Percentiles rank a stretch among this genome's conserved stretches.
These are phyloP conservation scores for Juncus effusus DNA, from an alignment of 176 grass and related monocot genomes.

Conservation along the genomic window DNA sequence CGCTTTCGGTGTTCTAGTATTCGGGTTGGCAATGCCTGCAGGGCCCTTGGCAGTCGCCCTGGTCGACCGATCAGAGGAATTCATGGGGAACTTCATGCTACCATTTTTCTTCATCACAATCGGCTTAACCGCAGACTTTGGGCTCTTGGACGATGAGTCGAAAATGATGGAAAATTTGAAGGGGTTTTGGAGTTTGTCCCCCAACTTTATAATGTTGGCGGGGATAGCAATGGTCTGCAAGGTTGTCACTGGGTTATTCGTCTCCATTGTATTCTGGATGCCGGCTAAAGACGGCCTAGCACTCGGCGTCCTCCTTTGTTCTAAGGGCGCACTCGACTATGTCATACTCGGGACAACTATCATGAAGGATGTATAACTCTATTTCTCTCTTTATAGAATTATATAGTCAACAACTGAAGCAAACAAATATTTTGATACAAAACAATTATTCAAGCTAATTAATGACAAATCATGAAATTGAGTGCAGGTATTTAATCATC, in stretches of 20 bases:
- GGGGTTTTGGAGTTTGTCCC: neutral
- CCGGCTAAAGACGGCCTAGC: constrained; percentile 26
- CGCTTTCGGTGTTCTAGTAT: constrained; percentile 17
- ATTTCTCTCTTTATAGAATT: neutral
- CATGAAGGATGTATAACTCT: constrained; percentile 19
- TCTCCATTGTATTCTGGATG: constrained; percentile 20
- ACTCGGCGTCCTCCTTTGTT: constrained; percentile 32
- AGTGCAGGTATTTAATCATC: constrained; percentile 24
- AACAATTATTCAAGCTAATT: neutral
- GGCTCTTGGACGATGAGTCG: neutral
- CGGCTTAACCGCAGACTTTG: neutral
- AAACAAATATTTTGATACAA: neutral
- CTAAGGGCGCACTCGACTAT: constrained; percentile 30
- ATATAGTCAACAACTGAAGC: neutral
- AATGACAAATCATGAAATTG: neutral
- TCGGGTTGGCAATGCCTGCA: constrained; percentile 23
- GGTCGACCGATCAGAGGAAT: constrained; percentile 17
- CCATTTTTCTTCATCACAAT: constrained; percentile 23
- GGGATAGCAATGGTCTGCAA: constrained; percentile 20
- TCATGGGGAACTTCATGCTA: constrained; percentile 20
- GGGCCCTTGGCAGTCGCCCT: constrained; percentile 18
- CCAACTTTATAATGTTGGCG: neutral
- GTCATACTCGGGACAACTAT: constrained; percentile 22
- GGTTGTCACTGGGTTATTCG: constrained; percentile 17
- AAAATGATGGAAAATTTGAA: neutral